These are phyloP conservation scores for Fraxinus greggii DNA, from an alignment of 305 asterid genomes.

Conservation along the genomic window DNA sequence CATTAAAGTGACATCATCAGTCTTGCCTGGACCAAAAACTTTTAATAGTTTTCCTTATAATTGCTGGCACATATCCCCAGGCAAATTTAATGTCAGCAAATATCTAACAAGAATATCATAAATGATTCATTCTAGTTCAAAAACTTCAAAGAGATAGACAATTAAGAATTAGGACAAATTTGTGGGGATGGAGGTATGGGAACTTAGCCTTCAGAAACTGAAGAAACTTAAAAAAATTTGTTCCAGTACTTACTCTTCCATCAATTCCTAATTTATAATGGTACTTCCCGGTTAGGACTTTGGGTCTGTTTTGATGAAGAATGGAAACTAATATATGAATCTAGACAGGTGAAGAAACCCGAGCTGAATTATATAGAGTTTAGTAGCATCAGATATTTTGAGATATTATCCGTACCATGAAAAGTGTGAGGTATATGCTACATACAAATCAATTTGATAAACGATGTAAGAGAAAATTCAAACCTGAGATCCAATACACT, in stretches of 20 bases:
- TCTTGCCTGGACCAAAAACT: background rate
- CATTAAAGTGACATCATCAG: slow-evolving; percentile 16
- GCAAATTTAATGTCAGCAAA: background rate
- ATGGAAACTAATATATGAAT: background rate
- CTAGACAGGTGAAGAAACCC: background rate
- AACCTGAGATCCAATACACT: background rate
- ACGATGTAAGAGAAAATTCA: background rate
- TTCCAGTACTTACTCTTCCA: background rate
- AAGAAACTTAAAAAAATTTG: background rate
- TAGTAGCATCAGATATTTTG: background rate
- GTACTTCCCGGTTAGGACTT: background rate
- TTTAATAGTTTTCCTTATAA: too few relatives aligned
- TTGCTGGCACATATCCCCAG: background rate
- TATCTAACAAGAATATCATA: background rate
- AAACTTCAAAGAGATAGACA: background rate
- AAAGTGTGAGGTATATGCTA: background rate
- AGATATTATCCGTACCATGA: background rate
- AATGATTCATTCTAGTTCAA: background rate
- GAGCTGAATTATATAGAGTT: background rate
- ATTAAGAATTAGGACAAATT: too few relatives aligned
- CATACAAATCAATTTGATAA: background rate
- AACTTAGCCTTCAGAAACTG: too few relatives aligned
- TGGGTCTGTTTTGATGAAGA: background rate
- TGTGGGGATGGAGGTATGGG: too few relatives aligned
- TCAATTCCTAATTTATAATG: background rate